These are phyloP conservation scores for Colletotrichum orbiculare DNA, from an alignment of 2,329 filamentous ascomycete genomes.

Conservation along the genomic window DNA sequence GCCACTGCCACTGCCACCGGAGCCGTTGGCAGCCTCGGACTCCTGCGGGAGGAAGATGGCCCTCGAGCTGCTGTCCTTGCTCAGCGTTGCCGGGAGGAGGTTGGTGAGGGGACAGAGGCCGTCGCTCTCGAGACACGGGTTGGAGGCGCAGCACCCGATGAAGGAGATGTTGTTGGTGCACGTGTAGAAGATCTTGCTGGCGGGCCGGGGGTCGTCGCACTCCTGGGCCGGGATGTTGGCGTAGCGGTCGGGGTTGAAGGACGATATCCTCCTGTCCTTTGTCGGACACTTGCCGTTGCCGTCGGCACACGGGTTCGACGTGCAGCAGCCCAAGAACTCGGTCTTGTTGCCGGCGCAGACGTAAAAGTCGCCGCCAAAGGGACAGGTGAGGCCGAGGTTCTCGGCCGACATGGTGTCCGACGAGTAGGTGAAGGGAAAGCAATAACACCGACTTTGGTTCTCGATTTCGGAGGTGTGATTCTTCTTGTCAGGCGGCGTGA, in stretches of 20 bases:
- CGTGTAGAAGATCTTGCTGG: slow-evolving; percentile 46
- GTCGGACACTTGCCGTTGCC: slow-evolving; percentile 48
- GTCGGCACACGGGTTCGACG: slow-evolving; percentile 47
- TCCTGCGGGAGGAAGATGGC: slow-evolving; percentile 32
- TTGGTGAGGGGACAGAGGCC: slow-evolving; percentile 40
- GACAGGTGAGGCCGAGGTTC: slow-evolving; percentile 46
- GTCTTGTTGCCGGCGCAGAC: slow-evolving; percentile 45
- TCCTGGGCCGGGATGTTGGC: slow-evolving; percentile 44
- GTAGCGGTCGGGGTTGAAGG: slow-evolving; percentile 43
- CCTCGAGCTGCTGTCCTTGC: slow-evolving; percentile 32
- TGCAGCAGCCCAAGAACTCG: slow-evolving; percentile 56
- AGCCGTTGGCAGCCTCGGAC: slow-evolving; percentile 9
- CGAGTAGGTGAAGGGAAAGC: not conserved
- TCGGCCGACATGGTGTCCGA: not conserved
- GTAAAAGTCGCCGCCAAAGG: slow-evolving; percentile 48
- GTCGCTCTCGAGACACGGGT: slow-evolving; percentile 44
- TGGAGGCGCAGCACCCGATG: slow-evolving; percentile 51
- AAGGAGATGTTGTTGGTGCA: slow-evolving; percentile 48
- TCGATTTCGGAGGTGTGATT: no score
- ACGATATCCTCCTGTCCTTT: slow-evolving; percentile 41
- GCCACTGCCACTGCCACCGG: not conserved
- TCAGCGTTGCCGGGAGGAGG: slow-evolving; percentile 43
- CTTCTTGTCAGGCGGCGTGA: no score
- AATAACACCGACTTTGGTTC: no score
- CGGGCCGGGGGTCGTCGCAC: slow-evolving; percentile 41